Percentiles rank a stretch among this genome's conserved stretches.
These are phyloP conservation scores for Aspergillus sp. DNA, from an alignment of 2,329 filamentous ascomycete species.

Conservation along the genomic window DNA sequence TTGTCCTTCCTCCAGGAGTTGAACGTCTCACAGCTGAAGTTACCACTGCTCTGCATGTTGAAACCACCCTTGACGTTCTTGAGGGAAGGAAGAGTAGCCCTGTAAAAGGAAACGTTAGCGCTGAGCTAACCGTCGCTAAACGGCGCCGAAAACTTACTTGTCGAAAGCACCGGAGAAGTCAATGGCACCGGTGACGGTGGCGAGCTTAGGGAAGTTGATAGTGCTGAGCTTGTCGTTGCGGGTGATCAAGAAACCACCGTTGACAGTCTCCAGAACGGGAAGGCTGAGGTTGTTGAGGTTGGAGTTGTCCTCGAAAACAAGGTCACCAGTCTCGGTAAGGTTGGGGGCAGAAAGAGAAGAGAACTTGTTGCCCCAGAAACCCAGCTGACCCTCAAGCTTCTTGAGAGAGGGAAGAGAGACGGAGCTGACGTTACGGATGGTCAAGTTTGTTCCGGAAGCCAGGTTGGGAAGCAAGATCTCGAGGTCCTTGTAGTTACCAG, in stretches of 20 bases:
- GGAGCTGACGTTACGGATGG: conserved; percentile 74
- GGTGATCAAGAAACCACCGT: conserved; percentile 79
- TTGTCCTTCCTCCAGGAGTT: conserved; percentile 45
- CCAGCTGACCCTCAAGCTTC: conserved; percentile 73
- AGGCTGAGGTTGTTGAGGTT: conserved; percentile 72
- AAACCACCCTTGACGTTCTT: conserved; percentile 70
- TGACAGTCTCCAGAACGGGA: conserved; percentile 65
- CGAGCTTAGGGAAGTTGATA: conserved; percentile 68
- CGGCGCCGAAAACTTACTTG: conserved; percentile 58
- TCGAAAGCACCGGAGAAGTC: conserved; percentile 83
- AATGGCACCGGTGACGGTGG: conserved; percentile 74
- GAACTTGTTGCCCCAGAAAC: conserved; percentile 74
- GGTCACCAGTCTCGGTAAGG: conserved; percentile 49
- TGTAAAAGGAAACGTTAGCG: conserved; percentile 41
- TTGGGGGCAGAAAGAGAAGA: conserved; percentile 46
- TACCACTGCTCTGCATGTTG: conserved; percentile 65
- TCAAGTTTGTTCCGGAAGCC: conserved; percentile 74
- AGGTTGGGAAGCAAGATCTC: conserved; percentile 76
- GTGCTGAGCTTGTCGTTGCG: conserved; percentile 77
- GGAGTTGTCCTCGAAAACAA: conserved; percentile 59
- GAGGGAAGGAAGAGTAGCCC: conserved; percentile 68
- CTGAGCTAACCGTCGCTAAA: conserved; percentile 1
- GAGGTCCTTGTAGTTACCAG: conserved; percentile 75
- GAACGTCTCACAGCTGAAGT: conserved; percentile 61
- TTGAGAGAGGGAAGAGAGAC: conserved; percentile 72